A percentile compares a stretch with the other conserved stretches of the same genome.
These are phyloP conservation scores for Neurospora sp. DNA, from an alignment of 2,329 filamentous ascomycete genomes.

Conservation along the genomic window DNA sequence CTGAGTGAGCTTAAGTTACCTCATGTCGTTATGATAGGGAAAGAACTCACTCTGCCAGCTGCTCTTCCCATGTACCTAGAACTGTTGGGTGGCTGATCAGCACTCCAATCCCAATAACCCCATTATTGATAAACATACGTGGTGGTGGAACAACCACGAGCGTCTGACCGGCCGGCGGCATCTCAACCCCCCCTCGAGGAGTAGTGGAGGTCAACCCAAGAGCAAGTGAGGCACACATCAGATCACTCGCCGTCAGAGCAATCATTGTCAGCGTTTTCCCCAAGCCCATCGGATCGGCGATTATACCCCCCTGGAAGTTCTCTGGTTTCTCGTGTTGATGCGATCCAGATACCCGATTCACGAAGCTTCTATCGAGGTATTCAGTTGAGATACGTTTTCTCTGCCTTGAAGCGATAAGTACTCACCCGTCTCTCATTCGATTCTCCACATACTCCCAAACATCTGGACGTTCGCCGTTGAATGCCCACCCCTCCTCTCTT, in stretches of 20 bases:
- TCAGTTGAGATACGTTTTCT: background rate
- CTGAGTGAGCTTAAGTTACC: background rate
- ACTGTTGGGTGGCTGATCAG: conserved; percentile 18
- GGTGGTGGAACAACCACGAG: conserved; percentile 29
- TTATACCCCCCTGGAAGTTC: conserved; percentile 31
- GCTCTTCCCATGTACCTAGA: conserved; percentile 28
- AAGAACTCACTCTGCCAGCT: conserved; percentile 20
- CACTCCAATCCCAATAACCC: background rate
- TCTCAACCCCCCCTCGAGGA: background rate
- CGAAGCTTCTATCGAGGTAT: conserved; percentile 18
- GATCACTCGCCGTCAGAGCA: conserved; percentile 26
- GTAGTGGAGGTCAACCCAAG: too few species aligned
- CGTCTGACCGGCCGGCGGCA: conserved; percentile 2
- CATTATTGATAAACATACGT: conserved; percentile 15
- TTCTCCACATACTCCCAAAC: conserved; percentile 24
- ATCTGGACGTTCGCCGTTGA: conserved; percentile 18
- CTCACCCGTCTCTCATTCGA: conserved; percentile 13
- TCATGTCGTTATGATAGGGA: background rate
- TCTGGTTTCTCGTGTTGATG: conserved; percentile 22
- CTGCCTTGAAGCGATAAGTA: background rate
- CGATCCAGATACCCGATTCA: conserved; percentile 24
- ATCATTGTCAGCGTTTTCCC: conserved; percentile 37
- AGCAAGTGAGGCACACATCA: background rate
- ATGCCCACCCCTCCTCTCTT: conserved; percentile 28
- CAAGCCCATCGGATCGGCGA: conserved; percentile 37